phyloP scores from a whole-genome alignment of 1,284 basidiomycete genomes.

The Cutaneotrichosporon sp. region DNA sequence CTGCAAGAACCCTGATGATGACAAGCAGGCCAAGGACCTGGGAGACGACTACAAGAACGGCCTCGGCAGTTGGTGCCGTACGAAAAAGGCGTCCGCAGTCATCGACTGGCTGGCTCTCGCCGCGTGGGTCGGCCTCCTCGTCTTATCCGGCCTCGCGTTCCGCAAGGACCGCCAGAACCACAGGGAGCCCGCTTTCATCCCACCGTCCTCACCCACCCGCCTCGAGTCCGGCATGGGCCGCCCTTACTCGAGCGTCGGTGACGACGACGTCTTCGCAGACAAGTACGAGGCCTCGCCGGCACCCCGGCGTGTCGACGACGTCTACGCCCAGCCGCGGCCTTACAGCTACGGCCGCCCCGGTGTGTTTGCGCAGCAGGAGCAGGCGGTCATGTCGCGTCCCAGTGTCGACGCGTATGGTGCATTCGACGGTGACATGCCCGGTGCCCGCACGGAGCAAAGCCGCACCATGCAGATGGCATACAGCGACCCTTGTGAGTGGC shows the following conservation, averaged over 20 bases:
- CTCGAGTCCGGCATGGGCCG: slow-evolving; percentile 15
- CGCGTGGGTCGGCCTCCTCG: slow-evolving; percentile 38
- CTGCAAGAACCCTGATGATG: slow-evolving; percentile 71
- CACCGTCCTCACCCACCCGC: slow-evolving; percentile 25
- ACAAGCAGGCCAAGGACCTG: slow-evolving; percentile 59
- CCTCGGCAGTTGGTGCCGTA: slow-evolving; percentile 75
- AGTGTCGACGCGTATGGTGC: slow-evolving; percentile 83
- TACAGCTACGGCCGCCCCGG: slow-evolving; percentile 31
- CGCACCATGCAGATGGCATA: slow-evolving; percentile 66
- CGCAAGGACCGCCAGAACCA: slow-evolving; percentile 34
- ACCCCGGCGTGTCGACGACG: slow-evolving; percentile 40
- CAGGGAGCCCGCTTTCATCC: slow-evolving; percentile 41
- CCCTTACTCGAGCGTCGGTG: slow-evolving; percentile 33
- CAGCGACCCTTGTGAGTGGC: slow-evolving; percentile 56
- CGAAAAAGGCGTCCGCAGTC: slow-evolving; percentile 79
- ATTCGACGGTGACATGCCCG: slow-evolving; percentile 60
- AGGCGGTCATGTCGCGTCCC: slow-evolving; percentile 55
- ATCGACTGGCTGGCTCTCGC: slow-evolving; percentile 67
- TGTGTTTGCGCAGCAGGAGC: slow-evolving; percentile 35
- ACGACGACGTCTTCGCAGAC: slow-evolving; percentile 39
- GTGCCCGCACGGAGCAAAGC: slow-evolving; percentile 53
- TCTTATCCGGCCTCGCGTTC: slow-evolving; percentile 38
- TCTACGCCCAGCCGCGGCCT: slow-evolving; percentile 26
- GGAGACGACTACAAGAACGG: slow-evolving; percentile 68
- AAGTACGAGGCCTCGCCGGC: slow-evolving; percentile 33